Evolutionary conservation across 176 grass and related monocot species (phyloP).

Genomic region (Eleusine coracana): DNA sequence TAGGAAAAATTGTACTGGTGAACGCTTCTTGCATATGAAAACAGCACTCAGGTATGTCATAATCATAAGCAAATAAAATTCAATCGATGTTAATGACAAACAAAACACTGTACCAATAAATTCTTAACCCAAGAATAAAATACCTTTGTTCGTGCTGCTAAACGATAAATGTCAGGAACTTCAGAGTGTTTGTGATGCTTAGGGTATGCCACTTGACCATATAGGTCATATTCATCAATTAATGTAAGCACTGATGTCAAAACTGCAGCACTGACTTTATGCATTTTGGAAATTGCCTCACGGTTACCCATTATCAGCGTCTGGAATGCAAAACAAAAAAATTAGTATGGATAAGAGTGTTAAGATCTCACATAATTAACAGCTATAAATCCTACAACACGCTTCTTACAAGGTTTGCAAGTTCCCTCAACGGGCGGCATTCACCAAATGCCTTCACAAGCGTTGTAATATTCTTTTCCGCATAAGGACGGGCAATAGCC

Average conservation of each 20-base stretch:
- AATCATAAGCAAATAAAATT: conserved; percentile 25
- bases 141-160: conserved; percentile 82
- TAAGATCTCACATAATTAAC: conserved; percentile 23
- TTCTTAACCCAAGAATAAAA: not conserved
- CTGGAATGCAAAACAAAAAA: conserved; percentile 48
- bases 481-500: conserved; percentile 74
- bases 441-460: conserved; percentile 91
- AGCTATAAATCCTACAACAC: conserved; percentile 1
- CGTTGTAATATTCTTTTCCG: conserved; percentile 82
- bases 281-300: conserved; percentile 80
- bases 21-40: conserved; percentile 21
- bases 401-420: conserved; percentile 83
- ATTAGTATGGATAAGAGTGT: conserved; percentile 2
- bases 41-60: not conserved
- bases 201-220: conserved; percentile 89
- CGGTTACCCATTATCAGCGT: conserved; percentile 90
- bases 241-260: conserved; percentile 75
- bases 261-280: conserved; percentile 73
- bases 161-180: conserved; percentile 82
- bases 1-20: conserved; percentile 3
- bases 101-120: not conserved
- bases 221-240: conserved; percentile 82
- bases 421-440: conserved; percentile 70
- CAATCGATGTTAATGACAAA: conserved; percentile 18
- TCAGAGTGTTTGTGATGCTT: conserved; percentile 82